Percentiles rank a stretch among this genome's conserved stretches.
These are phyloP conservation scores for Isatis tinctoria DNA, from an alignment of 345 rosid genomes.

Conservation along the genomic window DNA sequence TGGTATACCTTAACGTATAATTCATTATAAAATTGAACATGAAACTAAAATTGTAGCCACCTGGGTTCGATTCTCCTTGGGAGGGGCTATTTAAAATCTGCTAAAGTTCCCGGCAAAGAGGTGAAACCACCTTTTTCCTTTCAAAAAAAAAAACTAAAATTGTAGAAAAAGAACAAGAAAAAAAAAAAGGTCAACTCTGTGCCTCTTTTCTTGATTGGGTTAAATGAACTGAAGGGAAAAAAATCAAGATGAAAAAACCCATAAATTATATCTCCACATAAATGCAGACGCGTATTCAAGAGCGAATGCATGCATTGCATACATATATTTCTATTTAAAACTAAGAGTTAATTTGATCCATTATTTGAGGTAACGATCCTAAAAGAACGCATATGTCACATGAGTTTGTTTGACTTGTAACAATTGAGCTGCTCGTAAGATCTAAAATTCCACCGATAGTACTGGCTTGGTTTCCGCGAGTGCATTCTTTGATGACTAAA, in stretches of 20 bases:
- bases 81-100: too few species aligned
- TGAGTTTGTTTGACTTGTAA: conserved; percentile 36
- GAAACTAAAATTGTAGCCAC: too few species aligned
- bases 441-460: not conserved
- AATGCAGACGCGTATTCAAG: conserved; percentile 23
- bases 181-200: conserved; percentile 25
- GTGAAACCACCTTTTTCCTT: too few species aligned
- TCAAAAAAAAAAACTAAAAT: too few species aligned
- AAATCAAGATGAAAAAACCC: conserved; percentile 12
- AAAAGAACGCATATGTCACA: conserved; percentile 51
- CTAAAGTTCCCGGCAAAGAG: too few species aligned
- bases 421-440: conserved; percentile 19
- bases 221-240: conserved; percentile 15
- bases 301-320: conserved; percentile 15
- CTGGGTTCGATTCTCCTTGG: too few species aligned
- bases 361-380: conserved; percentile 54
- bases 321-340: conserved; percentile 13
- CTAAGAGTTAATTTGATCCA: conserved; percentile 21
- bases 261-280: conserved; percentile 13
- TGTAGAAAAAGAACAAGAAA: too few species aligned
- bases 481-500: not conserved
- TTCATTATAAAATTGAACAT: not conserved
- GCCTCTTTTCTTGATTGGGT: conserved; percentile 15
- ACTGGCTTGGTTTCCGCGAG: not conserved
- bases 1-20: conserved; percentile 20